Conservation (phyloP, 176 grass and related monocot genomes). For the barley (Hordeum vulgare) region DNA sequence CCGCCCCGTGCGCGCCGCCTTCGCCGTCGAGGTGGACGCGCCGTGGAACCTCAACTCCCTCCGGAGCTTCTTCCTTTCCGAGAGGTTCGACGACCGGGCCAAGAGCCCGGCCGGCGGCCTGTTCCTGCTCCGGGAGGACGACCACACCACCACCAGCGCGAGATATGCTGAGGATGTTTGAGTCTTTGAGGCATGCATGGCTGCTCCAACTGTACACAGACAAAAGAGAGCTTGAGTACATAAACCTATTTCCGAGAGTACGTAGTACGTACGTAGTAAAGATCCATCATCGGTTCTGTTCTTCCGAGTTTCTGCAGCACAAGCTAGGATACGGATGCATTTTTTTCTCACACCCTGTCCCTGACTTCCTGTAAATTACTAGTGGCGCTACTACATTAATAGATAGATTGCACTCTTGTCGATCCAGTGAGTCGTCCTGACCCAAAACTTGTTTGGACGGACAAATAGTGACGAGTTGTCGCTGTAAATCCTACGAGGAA, state of each 20-base stretch:
- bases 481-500: not conserved
- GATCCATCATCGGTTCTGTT: not conserved
- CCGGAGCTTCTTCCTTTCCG: slow-evolving; percentile 62
- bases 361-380: not conserved
- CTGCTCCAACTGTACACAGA: not conserved
- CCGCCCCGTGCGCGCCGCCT: slow-evolving; percentile 60
- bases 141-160: not conserved
- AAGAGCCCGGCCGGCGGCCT: not conserved
- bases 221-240: not conserved
- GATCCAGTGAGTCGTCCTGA: not conserved
- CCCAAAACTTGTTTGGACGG: not conserved
- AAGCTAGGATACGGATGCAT: slow-evolving; percentile 24
- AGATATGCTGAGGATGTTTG: slow-evolving; percentile 22
- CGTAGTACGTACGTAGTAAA: not conserved
- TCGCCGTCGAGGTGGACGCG: slow-evolving; percentile 40
- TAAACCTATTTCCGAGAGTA: not conserved
- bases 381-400: not conserved
- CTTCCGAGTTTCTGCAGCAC: slow-evolving; percentile 13
- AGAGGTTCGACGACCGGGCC: slow-evolving; percentile 35
- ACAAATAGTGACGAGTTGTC: not conserved
- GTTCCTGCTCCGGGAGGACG: slow-evolving; percentile 1
- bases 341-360: not conserved
- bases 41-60: slow-evolving; percentile 44
- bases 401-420: not conserved
- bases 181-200: not conserved